Percentiles rank a stretch among this genome's conserved stretches.
Evolutionary conservation across 1,284 basidiomycete genomes (phyloP).

Genomic region (Bondarzewia mesenterica): DNA sequence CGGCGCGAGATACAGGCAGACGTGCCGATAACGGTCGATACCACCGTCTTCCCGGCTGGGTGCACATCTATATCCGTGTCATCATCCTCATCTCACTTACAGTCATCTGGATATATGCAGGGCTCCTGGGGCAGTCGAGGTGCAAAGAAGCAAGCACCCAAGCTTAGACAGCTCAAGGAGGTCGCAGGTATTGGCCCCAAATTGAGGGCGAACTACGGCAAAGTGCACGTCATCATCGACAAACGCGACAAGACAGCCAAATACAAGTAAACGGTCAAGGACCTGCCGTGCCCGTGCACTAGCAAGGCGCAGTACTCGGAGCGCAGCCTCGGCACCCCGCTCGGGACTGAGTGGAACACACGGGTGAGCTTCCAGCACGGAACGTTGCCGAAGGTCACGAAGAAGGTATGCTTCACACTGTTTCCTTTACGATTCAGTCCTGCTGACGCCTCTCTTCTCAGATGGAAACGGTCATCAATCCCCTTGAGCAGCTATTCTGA

Average conservation of each 20-base stretch:
- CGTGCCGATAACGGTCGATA: conserved; percentile 81
- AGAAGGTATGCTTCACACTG: conserved; percentile 56
- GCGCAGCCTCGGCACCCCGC: conserved; percentile 39
- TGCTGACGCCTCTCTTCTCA: too few species aligned
- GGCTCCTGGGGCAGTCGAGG: conserved; percentile 90
- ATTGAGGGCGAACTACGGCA: conserved; percentile 76
- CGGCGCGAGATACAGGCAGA: conserved; percentile 72
- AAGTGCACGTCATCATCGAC: conserved; percentile 91
- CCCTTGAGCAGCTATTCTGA: conserved; percentile 53
- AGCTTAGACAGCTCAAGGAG: conserved; percentile 68
- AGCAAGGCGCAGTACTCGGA: conserved; percentile 54
- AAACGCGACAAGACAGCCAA: conserved; percentile 89
- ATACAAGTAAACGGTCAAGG: conserved; percentile 82
- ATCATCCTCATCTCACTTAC: neutral
- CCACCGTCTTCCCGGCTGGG: conserved; percentile 94
- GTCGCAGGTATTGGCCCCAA: conserved; percentile 73
- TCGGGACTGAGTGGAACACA: conserved; percentile 90
- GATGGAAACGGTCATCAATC: conserved; percentile 75
- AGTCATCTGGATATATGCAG: too few species aligned
- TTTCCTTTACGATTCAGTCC: neutral
- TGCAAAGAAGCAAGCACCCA: conserved; percentile 45
- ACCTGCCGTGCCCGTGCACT: conserved; percentile 87
- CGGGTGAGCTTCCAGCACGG: conserved; percentile 79
- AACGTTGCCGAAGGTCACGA: conserved; percentile 78
- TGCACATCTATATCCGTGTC: conserved; percentile 29